Conservation (phyloP, 371 early-diverging fungal species). For the Circinella minor region DNA sequence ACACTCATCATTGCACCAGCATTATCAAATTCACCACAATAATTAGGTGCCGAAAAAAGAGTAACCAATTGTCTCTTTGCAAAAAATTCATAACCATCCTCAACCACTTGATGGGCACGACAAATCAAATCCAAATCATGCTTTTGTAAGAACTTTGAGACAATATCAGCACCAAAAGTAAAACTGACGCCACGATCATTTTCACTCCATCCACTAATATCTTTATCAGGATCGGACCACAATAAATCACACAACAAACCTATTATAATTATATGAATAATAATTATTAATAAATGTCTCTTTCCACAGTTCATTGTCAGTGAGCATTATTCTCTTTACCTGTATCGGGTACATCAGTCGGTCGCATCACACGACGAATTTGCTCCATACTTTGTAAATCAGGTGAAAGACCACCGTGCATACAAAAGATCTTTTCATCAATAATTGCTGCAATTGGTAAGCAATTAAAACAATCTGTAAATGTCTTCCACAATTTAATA, state of each 20-base stretch:
- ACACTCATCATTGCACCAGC: conserved; percentile 99
- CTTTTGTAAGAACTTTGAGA: conserved; percentile 87
- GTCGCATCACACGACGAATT: conserved; percentile 87
- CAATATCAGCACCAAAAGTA: conserved; percentile 88
- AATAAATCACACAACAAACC: conserved; percentile 92
- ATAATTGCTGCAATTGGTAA: conserved; percentile 95
- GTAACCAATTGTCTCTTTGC: conserved; percentile 93
- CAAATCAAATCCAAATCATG: conserved; percentile 93
- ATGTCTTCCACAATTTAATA: conserved; percentile 94
- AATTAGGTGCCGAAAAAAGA: conserved; percentile 95
- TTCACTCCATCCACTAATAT: conserved; percentile 86
- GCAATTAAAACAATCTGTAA: conserved; percentile 93
- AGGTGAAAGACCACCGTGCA: conserved; percentile 98
- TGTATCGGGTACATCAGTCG: conserved; percentile 95
- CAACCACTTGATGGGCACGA: conserved; percentile 96
- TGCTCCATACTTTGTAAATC: conserved; percentile 88
- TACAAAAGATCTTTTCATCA: conserved; percentile 92
- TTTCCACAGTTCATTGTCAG: background rate
- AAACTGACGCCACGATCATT: conserved; percentile 93
- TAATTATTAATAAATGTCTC: too few relatives aligned
- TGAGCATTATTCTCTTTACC: conserved; percentile 45
- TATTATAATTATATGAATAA: conserved; percentile 19
- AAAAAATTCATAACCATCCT: conserved; percentile 97
- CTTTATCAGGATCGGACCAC: conserved; percentile 97
- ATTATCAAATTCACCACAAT: conserved; percentile 96